phyloP scores from a whole-genome alignment of 2,329 filamentous ascomycete genomes.

The Colletotrichum viniferum region DNA sequence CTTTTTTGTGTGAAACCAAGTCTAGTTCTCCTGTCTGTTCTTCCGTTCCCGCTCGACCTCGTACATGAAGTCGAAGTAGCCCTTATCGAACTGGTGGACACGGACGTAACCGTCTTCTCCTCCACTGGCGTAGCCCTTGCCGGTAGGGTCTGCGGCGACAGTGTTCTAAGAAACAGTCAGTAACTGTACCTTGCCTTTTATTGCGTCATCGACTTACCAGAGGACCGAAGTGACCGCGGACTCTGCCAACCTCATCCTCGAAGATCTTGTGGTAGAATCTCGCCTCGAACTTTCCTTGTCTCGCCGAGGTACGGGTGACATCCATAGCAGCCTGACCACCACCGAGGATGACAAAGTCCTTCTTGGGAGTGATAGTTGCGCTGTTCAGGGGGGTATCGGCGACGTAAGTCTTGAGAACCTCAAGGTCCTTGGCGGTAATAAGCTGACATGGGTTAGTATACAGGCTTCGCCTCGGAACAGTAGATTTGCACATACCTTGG shows the following conservation, averaged over 20 bases:
- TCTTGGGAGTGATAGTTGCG: constrained; percentile 90
- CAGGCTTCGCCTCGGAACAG: neutral
- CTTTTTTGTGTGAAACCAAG: constrained; percentile 3
- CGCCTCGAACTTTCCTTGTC: constrained; percentile 99
- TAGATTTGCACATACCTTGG: constrained; percentile 64
- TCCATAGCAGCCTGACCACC: constrained; percentile 99
- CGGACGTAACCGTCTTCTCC: constrained; percentile 99
- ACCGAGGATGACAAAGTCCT: constrained; percentile 96
- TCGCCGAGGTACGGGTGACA: constrained; percentile 89
- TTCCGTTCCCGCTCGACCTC: constrained; percentile 90
- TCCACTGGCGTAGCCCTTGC: constrained; percentile 91
- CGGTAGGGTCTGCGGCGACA: constrained; percentile 89
- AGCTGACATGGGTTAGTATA: constrained; percentile 54
- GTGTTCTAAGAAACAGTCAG: constrained; percentile 66
- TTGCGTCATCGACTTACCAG: constrained; percentile 52
- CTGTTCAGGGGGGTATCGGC: constrained; percentile 97
- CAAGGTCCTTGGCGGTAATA: constrained; percentile 82
- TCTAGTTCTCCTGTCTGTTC: constrained; percentile 39
- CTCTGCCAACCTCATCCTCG: constrained; percentile 97
- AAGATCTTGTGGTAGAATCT: constrained; percentile 99
- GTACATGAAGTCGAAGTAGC: constrained; percentile 98
- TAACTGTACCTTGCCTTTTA: neutral
- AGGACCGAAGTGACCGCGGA: constrained; percentile 95
- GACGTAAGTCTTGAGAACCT: constrained; percentile 89
- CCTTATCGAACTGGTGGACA: constrained; percentile 97